Evolutionary conservation across 1,284 basidiomycete species (phyloP), one percentile per base, ranked within the genome.

Genomic region (Psilocybe mexicana): DNA sequence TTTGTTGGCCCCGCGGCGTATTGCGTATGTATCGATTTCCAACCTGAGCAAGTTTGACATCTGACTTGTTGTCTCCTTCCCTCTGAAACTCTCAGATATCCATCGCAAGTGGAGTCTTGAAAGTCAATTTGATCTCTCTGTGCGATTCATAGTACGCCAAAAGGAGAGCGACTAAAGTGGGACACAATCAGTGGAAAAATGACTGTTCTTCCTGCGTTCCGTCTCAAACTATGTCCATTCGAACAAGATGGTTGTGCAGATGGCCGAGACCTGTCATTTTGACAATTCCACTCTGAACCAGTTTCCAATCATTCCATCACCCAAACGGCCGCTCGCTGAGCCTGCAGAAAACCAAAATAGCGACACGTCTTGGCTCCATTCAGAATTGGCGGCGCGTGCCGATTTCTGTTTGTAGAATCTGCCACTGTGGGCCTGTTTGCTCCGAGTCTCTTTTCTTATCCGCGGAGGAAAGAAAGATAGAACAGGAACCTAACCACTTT

Each of bases 181-280:
- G 57, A 59, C 57, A 57, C 35, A 55, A 62, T 57, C 60, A 58
- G 33, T 30, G 40, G 47, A 44, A 59, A 50, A 55, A 49, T 58
- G 51, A 54, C 42, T 36, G 43, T 3, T 38, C 52, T 58, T 61
- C 61, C 59, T 30, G 10, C 45, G 43, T 45, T 47, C 52, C 33
- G 36, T 43, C 50, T 54, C 55, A 51, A 5, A 52, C 24, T 38
- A 51, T 50, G 43, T 42, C 38, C 45, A 30, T 40, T 54, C 24
- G 42, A 33, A 43, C 48, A 44, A 30, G 42, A 53, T 18, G 18
- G 18, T 8, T 44, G 42, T 44, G 42, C 52, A 44, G 52, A 53
- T 53, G 43, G 52, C 52, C 52, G 43, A 33, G 23, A 45, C 12
- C 30, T 35, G 46, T 35, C 46, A 48, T 35, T 35, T 48, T 38